A percentile compares a stretch with the other conserved stretches of the same genome.
These are phyloP conservation scores for Apophysomyces ossiformis DNA, from an alignment of 371 early-diverging fungal genomes.

Conservation along the genomic window DNA sequence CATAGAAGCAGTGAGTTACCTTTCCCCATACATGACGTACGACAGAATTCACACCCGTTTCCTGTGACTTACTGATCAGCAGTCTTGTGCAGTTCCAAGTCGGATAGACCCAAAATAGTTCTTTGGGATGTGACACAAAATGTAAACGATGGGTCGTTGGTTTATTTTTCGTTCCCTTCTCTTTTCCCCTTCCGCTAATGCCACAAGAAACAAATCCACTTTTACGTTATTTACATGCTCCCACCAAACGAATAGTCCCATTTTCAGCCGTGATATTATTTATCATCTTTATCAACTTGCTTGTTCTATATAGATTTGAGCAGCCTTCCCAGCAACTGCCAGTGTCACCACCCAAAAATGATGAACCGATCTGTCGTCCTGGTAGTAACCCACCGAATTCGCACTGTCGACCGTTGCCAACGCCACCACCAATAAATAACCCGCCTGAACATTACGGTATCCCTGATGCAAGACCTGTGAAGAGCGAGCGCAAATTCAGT, in stretches of 20 bases:
- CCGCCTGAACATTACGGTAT: constrained; percentile 31
- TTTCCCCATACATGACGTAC: no score
- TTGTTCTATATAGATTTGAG: background rate
- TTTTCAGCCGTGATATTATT: background rate
- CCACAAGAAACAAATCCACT: background rate
- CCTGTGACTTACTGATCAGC: no score
- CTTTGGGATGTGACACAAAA: background rate
- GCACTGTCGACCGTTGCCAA: background rate
- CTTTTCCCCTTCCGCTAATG: background rate
- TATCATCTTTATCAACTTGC: background rate
- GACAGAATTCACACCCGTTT: no score
- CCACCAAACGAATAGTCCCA: background rate
- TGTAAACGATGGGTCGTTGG: background rate
- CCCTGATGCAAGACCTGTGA: constrained; percentile 21
- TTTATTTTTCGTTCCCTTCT: background rate
- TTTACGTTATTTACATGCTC: background rate
- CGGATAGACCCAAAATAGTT: background rate
- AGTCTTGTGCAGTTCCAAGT: background rate
- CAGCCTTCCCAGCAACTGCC: background rate
- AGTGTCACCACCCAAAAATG: background rate
- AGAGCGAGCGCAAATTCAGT: constrained; percentile 30
- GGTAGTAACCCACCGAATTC: background rate
- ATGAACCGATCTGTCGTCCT: background rate
- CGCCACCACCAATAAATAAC: constrained; percentile 18
- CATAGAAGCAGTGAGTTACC: no score